These are phyloP conservation scores for Neonectria magnoliae DNA, from an alignment of 2,329 filamentous ascomycete genomes.

Conservation along the genomic window DNA sequence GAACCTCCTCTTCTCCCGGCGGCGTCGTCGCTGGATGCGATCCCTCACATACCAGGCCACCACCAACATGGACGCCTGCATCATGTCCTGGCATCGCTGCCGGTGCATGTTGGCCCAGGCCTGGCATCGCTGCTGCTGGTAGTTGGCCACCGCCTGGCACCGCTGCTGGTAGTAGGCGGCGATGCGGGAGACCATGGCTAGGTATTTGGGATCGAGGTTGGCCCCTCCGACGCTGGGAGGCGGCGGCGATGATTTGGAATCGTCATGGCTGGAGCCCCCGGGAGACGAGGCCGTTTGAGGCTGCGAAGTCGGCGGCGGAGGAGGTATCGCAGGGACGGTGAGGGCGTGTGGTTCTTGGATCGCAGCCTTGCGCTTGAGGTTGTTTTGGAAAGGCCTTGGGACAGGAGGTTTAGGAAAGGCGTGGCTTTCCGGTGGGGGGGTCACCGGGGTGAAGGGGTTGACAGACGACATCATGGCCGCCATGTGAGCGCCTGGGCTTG, in stretches of 20 bases:
- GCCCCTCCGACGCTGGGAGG: slow-evolving; percentile 36
- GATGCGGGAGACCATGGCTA: slow-evolving; percentile 59
- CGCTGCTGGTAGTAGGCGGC: slow-evolving; percentile 61
- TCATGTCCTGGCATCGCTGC: slow-evolving; percentile 60
- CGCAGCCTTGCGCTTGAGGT: slow-evolving; percentile 41
- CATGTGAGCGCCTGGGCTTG: slow-evolving; percentile 36
- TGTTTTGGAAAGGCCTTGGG: slow-evolving; percentile 42
- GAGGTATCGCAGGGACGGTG: slow-evolving; percentile 30
- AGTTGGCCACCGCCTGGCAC: slow-evolving; percentile 57
- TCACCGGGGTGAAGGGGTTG: slow-evolving; percentile 44
- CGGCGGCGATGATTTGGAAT: slow-evolving; percentile 37
- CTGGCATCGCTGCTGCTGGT: slow-evolving; percentile 59
- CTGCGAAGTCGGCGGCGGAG: slow-evolving; percentile 36
- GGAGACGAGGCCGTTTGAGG: slow-evolving; percentile 36
- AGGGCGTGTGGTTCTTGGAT: slow-evolving; percentile 40
- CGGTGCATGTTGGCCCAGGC: slow-evolving; percentile 58
- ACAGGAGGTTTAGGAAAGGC: slow-evolving; percentile 45
- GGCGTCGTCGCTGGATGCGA: slow-evolving; percentile 55
- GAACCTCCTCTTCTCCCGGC: slow-evolving; percentile 54
- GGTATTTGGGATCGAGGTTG: slow-evolving; percentile 53
- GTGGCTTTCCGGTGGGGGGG: slow-evolving; percentile 43
- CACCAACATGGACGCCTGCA: slow-evolving; percentile 59
- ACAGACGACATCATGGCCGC: slow-evolving; percentile 47
- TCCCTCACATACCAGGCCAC: slow-evolving; percentile 62
- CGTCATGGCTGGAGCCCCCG: slow-evolving; percentile 31